Percentiles rank a stretch among this genome's conserved stretches.
Conservation (phyloP, 73 alveolate species). For the Paramecium sonneborni region DNA sequence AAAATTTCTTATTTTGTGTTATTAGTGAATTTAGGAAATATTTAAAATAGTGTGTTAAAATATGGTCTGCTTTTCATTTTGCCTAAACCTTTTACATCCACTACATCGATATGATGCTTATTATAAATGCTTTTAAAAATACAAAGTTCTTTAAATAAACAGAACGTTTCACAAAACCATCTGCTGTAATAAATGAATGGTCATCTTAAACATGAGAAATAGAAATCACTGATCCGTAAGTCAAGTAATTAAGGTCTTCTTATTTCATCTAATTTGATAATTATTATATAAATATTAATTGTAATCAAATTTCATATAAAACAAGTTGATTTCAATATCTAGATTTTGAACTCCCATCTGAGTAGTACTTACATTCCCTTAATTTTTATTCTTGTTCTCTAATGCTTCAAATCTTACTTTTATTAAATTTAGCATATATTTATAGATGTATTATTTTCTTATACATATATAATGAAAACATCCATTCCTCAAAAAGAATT, state of each 20-base stretch:
- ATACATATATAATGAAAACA: neutral
- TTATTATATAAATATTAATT: neutral
- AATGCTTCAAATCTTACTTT: no score
- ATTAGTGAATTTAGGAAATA: constrained; percentile 64
- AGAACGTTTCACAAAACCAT: constrained; percentile 59
- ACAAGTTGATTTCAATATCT: neutral
- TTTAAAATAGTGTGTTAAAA: constrained; percentile 52
- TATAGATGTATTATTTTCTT: no score
- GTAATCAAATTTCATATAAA: neutral
- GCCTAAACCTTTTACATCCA: constrained; percentile 7
- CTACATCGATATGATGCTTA: constrained; percentile 52
- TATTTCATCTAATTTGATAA: neutral
- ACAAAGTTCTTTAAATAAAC: constrained; percentile 60
- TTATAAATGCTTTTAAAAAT: neutral
- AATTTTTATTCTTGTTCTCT: no score
- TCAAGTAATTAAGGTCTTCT: constrained; percentile 2
- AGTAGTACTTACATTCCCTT: no score
- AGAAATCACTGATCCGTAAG: constrained; percentile 65
- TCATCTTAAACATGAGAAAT: constrained; percentile 63
- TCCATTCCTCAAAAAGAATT: neutral
- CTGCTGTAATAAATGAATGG: constrained; percentile 52
- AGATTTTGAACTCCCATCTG: neutral
- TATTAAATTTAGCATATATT: neutral
- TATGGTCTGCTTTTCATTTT: constrained; percentile 38
- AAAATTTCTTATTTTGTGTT: constrained; percentile 56